phyloP scores from a whole-genome alignment of 75 land plant genomes.

The Isoetes taiwanensis region DNA sequence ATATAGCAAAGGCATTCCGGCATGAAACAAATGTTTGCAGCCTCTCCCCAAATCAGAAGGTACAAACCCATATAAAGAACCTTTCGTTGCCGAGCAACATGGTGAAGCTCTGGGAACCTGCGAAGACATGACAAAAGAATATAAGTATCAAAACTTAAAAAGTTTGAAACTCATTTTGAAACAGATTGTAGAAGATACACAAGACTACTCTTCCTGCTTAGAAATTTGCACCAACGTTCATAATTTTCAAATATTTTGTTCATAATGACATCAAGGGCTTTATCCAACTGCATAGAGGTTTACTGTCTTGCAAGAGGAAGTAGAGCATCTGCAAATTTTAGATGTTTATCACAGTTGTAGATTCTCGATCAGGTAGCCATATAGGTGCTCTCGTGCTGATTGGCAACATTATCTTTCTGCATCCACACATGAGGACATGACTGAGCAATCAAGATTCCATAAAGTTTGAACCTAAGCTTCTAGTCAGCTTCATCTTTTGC shows the following conservation, averaged over 20 bases:
- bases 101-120: neutral
- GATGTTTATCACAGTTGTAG: neutral
- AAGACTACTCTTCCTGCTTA: neutral
- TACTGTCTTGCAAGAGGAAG: neutral
- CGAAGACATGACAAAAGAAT: neutral
- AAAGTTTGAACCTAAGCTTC: neutral
- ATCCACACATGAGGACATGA: neutral
- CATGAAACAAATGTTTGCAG: conserved; percentile 80
- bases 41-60: conserved; percentile 89
- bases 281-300: neutral
- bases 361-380: neutral
- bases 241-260: neutral
- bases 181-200: too few species aligned
- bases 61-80: conserved; percentile 64
- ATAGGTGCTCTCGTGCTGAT: conserved; percentile 1
- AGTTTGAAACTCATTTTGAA: too few species aligned
- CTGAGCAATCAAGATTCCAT: neutral
- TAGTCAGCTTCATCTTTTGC: neutral
- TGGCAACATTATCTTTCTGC: neutral
- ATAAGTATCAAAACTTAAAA: neutral
- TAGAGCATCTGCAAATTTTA: neutral
- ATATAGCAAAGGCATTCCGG: conserved; percentile 83
- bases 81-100: conserved; percentile 10
- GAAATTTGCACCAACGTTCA: conserved; percentile 1
- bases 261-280: neutral